phyloP scores from a whole-genome alignment of 202 grass and related monocot genomes.

The Panicum virgatum region DNA sequence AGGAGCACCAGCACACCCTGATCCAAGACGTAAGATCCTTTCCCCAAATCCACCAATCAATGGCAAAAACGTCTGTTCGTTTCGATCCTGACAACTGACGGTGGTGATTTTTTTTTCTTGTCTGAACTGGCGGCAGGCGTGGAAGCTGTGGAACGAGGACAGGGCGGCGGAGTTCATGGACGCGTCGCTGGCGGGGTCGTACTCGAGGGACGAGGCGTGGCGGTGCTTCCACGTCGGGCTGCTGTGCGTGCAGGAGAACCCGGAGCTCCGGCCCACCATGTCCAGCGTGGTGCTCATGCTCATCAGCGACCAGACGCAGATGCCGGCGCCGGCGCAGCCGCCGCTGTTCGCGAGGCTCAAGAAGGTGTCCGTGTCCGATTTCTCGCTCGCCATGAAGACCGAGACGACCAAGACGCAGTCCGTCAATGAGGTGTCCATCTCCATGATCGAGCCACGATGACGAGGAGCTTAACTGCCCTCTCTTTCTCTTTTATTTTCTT shows the following conservation, averaged over 20 bases:
- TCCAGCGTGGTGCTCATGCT: slow-evolving; percentile 80
- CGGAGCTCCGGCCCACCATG: slow-evolving; percentile 81
- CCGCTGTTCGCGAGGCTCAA: slow-evolving; percentile 46
- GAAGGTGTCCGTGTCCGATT: slow-evolving; percentile 32
- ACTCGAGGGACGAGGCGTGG: slow-evolving; percentile 46
- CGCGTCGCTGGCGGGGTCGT: slow-evolving; percentile 45
- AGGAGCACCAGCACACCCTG: slow-evolving; percentile 61
- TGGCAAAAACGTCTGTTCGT: background rate
- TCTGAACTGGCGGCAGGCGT: slow-evolving; percentile 50
- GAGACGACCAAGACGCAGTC: slow-evolving; percentile 60
- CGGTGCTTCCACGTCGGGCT: slow-evolving; percentile 77
- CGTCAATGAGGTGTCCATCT: slow-evolving; percentile 82
- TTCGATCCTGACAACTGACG: background rate
- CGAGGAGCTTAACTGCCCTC: background rate
- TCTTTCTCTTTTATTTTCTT: no score
- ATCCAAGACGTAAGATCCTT: slow-evolving; percentile 56
- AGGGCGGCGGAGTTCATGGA: slow-evolving; percentile 71
- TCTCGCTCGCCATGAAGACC: slow-evolving; percentile 45
- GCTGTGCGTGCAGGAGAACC: slow-evolving; percentile 85
- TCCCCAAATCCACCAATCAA: background rate
- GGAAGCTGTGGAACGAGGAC: slow-evolving; percentile 71
- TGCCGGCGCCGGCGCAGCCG: slow-evolving; percentile 51
- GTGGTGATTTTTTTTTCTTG: no score
- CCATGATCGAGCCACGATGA: slow-evolving; percentile 67
- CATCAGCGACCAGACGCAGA: slow-evolving; percentile 67